Evolutionary conservation across 768 basidiomycete genomes (phyloP), one percentile per base, ranked within the genome.

Genomic region (Phanerochaete sordida): DNA sequence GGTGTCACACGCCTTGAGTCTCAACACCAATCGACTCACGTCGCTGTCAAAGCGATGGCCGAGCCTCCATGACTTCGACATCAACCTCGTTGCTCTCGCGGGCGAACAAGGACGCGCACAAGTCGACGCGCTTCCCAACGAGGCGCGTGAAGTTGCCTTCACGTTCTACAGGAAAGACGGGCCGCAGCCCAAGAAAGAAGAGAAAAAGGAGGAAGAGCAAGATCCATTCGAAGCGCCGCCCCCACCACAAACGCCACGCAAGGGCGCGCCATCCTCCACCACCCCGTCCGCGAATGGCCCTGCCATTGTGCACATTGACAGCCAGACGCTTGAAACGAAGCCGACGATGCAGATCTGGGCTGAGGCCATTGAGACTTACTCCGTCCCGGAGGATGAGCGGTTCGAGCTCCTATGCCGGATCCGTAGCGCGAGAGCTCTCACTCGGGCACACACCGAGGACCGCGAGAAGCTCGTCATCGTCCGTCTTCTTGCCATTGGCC

Each of bases 331-430:
- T 50, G 77, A 79, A 58, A 73, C 81, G 45, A 86, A 86, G 71
- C 76, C 82, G 33, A 77, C 85, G n/a, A 89, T 91, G 82, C 83
- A 86, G 60, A 81, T 94, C 54, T 79, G 97, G 37, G 84, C 86
- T 23, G 90, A 95, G 64, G 75, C 84, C 28, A 77, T 91, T 63
- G 85, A 90, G 65, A 74, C 74, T 24, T 79, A 91, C 66, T 74
- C 81, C 24, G 78, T 97, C 33, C 90, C 93, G 15, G 84, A 89
- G 23, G 81, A 86, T 33, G 93, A 95, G 72, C 90, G 88, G 65
- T 95, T 93, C 68, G 93, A 95, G 70, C 78, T 97, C 7, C 78
- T 96, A 62, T 93, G 90, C 72, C 88, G 90, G 55, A 90, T 96
- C 61, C 86, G 95, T 57, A 78, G 88, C 35, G 88, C 90, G n/a